phyloP scores from a whole-genome alignment of 164 flowering plant species.

The Nymphaea colorata region DNA sequence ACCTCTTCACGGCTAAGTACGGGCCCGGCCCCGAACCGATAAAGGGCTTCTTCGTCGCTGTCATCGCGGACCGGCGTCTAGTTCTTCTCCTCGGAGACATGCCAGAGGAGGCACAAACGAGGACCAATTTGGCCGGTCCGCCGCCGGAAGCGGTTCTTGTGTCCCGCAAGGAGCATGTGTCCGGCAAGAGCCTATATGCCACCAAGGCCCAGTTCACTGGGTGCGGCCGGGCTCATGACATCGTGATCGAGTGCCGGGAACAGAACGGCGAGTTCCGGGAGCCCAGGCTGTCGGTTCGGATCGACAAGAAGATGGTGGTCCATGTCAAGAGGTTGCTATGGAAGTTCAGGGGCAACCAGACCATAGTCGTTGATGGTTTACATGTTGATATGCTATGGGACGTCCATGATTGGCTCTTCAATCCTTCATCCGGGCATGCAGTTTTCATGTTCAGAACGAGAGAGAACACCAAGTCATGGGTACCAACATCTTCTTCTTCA shows the following conservation, averaged over 20 bases:
- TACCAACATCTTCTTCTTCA: not conserved
- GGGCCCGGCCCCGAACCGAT: conserved; percentile 59
- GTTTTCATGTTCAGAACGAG: conserved; percentile 77
- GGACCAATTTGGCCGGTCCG: conserved; percentile 16
- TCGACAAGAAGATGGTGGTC: conserved; percentile 66
- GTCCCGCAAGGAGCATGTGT: conserved; percentile 53
- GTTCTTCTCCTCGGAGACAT: conserved; percentile 53
- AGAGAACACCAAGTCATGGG: conserved; percentile 4
- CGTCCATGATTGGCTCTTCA: conserved; percentile 82
- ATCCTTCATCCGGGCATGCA: conserved; percentile 33
- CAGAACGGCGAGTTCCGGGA: conserved; percentile 41
- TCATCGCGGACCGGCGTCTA: conserved; percentile 39
- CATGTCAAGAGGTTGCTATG: conserved; percentile 63
- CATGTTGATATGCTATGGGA: conserved; percentile 88
- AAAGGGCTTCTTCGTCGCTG: conserved; percentile 44
- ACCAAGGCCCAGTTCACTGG: conserved; percentile 67
- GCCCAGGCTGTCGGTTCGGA: conserved; percentile 44
- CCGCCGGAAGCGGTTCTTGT: conserved; percentile 27
- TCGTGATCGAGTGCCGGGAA: conserved; percentile 51
- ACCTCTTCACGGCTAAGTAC: conserved; percentile 51
- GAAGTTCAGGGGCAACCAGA: conserved; percentile 91
- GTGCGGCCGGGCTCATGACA: conserved; percentile 42
- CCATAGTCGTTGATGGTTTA: conserved; percentile 62
- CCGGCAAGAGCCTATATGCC: conserved; percentile 46
- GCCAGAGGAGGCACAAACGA: conserved; percentile 32